Evolutionary conservation across 768 basidiomycete species (phyloP).

Genomic region (Lactifluus rugatus): DNA sequence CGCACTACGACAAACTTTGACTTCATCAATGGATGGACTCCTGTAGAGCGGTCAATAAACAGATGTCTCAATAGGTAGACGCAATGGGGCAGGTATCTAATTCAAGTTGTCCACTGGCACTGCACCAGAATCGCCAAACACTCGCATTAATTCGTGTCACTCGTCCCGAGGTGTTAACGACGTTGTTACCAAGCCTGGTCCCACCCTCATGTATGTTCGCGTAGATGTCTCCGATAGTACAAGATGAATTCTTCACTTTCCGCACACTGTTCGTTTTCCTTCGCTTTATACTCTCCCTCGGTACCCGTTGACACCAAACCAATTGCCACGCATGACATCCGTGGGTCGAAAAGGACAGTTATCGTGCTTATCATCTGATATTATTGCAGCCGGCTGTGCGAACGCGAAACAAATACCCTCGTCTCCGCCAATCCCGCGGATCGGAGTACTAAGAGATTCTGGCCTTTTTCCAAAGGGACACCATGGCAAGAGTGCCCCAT

Average conservation of each 20-base stretch:
- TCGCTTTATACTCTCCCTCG: slow-evolving; percentile 24
- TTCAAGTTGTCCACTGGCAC: too few species aligned
- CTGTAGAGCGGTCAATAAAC: too few species aligned
- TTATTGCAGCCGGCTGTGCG: background rate
- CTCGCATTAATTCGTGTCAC: too few species aligned
- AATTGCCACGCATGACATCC: background rate
- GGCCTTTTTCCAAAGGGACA: background rate
- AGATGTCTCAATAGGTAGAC: too few species aligned
- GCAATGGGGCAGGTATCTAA: too few species aligned
- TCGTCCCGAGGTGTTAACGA: too few species aligned
- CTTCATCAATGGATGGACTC: too few species aligned
- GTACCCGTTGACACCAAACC: background rate
- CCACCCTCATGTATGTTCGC: background rate
- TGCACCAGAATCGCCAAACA: too few species aligned
- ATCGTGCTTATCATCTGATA: background rate
- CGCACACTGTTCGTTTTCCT: background rate
- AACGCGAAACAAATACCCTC: background rate
- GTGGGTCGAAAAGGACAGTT: slow-evolving; percentile 22
- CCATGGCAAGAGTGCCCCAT: background rate
- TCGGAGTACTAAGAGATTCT: background rate
- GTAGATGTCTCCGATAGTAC: background rate
- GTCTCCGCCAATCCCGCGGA: background rate
- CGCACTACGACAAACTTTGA: too few species aligned
- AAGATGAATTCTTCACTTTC: background rate
- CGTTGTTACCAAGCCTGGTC: background rate